phyloP scores from a whole-genome alignment of 495 filamentous ascomycete genomes.

The Cudoniella acicularis region DNA sequence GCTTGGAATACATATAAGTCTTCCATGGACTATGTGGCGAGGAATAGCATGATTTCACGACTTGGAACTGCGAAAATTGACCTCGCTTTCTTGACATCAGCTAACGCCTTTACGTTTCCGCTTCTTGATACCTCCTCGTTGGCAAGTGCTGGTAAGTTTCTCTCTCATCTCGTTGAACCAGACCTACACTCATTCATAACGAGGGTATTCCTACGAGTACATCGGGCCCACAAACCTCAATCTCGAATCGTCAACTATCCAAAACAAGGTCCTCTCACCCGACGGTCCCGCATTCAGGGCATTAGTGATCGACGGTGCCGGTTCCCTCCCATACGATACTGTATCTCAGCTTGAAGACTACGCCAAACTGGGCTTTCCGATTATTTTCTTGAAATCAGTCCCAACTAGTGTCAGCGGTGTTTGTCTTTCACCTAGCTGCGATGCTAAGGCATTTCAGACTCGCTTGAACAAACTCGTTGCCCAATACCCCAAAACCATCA shows the following conservation, averaged over 20 bases:
- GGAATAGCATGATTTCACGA: conserved; percentile 36
- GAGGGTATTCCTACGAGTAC: conserved; percentile 48
- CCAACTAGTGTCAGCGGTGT: conserved; percentile 26
- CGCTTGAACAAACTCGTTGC: not conserved
- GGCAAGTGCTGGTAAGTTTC: conserved; percentile 15
- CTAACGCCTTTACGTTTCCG: not conserved
- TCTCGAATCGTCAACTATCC: conserved; percentile 32
- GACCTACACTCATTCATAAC: not conserved
- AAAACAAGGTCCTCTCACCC: conserved; percentile 33
- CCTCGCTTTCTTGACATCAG: conserved; percentile 33
- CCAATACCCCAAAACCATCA: conserved; percentile 4
- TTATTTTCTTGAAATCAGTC: conserved; percentile 35
- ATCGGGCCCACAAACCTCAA: conserved; percentile 44
- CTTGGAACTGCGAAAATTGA: conserved; percentile 39
- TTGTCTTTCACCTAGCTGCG: conserved; percentile 5
- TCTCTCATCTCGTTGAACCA: not conserved
- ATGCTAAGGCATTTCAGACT: conserved; percentile 11
- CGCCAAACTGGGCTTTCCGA: conserved; percentile 38
- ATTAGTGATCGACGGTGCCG: conserved; percentile 37
- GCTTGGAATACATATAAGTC: conserved; percentile 40
- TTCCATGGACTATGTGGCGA: conserved; percentile 36
- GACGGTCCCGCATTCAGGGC: conserved; percentile 42
- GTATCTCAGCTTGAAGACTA: conserved; percentile 34
- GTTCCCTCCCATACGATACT: conserved; percentile 35
- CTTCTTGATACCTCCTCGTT: not conserved